Evolutionary conservation across 2,329 filamentous ascomycete genomes (phyloP).

Genomic region (Calonectria pauciramosa): DNA sequence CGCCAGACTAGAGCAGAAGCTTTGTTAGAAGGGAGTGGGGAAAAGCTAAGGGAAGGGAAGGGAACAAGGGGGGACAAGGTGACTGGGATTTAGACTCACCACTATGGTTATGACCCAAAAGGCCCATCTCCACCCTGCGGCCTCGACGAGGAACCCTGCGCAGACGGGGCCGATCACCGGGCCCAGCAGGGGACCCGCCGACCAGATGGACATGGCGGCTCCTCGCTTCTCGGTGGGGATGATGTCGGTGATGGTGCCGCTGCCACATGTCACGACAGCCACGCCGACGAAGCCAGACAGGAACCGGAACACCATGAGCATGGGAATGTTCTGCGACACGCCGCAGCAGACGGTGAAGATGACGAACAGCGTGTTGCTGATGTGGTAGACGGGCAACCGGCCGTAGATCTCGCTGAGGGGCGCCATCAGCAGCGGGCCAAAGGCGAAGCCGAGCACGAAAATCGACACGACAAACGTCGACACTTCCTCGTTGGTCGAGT

Average conservation of each 20-base stretch:
- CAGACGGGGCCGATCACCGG: conserved; percentile 64
- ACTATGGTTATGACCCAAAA: conserved; percentile 35
- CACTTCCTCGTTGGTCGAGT: neutral
- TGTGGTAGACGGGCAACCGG: conserved; percentile 19
- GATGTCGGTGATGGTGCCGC: conserved; percentile 74
- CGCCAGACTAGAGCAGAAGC: conserved; percentile 8
- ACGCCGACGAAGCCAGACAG: conserved; percentile 70
- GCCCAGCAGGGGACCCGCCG: conserved; percentile 70
- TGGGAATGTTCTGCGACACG: conserved; percentile 10
- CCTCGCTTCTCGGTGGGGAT: conserved; percentile 69
- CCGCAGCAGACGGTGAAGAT: conserved; percentile 21
- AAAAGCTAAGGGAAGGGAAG: neutral
- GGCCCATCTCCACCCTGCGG: conserved; percentile 62
- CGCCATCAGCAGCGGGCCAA: conserved; percentile 23
- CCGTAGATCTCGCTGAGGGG: conserved; percentile 29
- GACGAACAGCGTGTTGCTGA: conserved; percentile 21
- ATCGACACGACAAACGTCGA: conserved; percentile 27
- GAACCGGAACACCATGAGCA: conserved; percentile 67
- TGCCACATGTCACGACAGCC: conserved; percentile 74
- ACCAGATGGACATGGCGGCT: conserved; percentile 73
- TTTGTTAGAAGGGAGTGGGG: conserved; percentile 48
- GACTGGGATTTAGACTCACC: neutral
- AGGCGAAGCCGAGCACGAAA: conserved; percentile 28
- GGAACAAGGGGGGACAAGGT: neutral
- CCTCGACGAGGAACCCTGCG: conserved; percentile 52